Evolutionary conservation across 225 moss, liverwort and hornwort genomes (phyloP), one percentile per base, ranked within the genome.

Genomic region (Physcomitrellopsis africana): DNA sequence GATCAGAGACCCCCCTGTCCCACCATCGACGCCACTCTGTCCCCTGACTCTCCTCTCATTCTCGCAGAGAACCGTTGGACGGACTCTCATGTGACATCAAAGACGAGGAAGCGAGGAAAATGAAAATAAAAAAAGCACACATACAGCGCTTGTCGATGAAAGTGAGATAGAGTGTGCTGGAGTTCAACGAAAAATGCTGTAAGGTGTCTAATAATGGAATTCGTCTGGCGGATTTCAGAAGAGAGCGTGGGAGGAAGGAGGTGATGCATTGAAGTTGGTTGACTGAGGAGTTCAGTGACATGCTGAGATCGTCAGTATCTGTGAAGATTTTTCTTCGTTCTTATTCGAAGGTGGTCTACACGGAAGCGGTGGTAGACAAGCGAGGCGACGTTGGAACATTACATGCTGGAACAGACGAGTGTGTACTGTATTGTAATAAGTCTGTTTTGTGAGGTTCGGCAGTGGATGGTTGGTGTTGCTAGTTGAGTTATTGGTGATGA

Each of bases 161-260:
- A 20, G 14, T 14, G 16, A 3, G 6, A 46, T 23, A 77, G 24
- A 17, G 63, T 42, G 63, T 77, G 73, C 17, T 63, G 77, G 51
- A 11, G 51, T 24, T 60, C 37, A 37, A 60, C 3, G 65, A 63
- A 65, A 74, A 78, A 74, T 27, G 56, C 52, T 14, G 0, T 3
- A 0, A 22, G 45, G 9, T 7, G 7, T 51, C 61, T 82, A 66
- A 79, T 75, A 82, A 82, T 82, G 70, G 71, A 75, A 67, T 37
- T 37, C 32, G 32, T 4, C 5, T 37, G 32, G 32, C 7, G 32
- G 7, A 37, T 37, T 37, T 2, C 2, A 7, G 32, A 37, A 37
- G 2, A 0, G 32, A 37, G 13, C 70, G 82, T 32, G 59, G 58
- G 70, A 60, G 69, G 23, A 61, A 54, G 24, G 44, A 67, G 72